Conservation (phyloP, 1,284 basidiomycete genomes). For the Pascua guehoae region DNA sequence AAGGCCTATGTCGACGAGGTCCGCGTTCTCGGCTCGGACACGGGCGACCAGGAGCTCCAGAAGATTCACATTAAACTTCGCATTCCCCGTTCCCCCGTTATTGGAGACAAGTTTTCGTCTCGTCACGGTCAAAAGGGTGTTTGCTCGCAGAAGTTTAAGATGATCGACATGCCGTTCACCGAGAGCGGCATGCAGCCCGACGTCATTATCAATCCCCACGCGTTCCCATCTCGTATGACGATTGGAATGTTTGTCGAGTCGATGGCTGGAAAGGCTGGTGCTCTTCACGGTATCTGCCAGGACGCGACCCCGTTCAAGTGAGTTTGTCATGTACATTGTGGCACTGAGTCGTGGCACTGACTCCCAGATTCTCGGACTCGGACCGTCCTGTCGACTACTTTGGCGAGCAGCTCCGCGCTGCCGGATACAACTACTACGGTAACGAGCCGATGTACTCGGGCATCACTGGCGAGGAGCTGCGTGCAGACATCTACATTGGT, state of each 20-base stretch:
- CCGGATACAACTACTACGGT: constrained; percentile 98
- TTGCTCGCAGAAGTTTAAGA: constrained; percentile 98
- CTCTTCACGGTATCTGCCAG: constrained; percentile 96
- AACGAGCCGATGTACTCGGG: constrained; percentile 99
- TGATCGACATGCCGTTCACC: constrained; percentile 96
- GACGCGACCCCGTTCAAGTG: constrained; percentile 95
- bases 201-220: constrained; percentile 99
- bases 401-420: constrained; percentile 85
- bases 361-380: constrained; percentile 70
- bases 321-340: constrained; percentile 38
- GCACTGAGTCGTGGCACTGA: too few species aligned
- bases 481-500: constrained; percentile 97
- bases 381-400: constrained; percentile 97
- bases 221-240: constrained; percentile 99
- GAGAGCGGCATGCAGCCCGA: constrained; percentile 99
- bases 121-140: constrained; percentile 99
- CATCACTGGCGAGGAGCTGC: constrained; percentile 96
- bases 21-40: constrained; percentile 82
- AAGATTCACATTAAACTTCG: constrained; percentile 92
- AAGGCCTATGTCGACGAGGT: constrained; percentile 86
- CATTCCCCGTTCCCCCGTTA: constrained; percentile 91
- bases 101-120: constrained; percentile 99
- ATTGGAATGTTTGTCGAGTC: constrained; percentile 99
- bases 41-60: constrained; percentile 80
- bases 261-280: constrained; percentile 96